phyloP scores from a whole-genome alignment of 2,329 filamentous ascomycete genomes.

The Penicillium sp. region DNA sequence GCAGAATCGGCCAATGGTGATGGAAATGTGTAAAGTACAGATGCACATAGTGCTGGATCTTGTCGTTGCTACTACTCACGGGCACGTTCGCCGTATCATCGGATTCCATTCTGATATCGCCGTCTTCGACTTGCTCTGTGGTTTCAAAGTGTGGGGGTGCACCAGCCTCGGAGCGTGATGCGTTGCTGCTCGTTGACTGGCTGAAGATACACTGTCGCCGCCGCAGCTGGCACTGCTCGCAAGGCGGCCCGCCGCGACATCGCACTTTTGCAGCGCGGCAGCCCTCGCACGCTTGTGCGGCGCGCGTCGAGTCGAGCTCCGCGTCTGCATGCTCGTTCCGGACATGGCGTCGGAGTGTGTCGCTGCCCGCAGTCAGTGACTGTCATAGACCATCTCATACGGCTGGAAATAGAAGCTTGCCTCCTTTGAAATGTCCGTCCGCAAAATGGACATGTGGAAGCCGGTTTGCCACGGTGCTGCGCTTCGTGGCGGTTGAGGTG shows the following conservation, averaged over 20 bases:
- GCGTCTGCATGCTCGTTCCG: slow-evolving; percentile 22
- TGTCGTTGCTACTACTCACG: neutral
- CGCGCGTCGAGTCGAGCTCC: slow-evolving; percentile 15
- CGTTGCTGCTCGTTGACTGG: neutral
- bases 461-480: slow-evolving; percentile 13
- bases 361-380: neutral
- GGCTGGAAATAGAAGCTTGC: neutral
- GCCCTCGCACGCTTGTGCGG: slow-evolving; percentile 20
- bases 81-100: neutral
- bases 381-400: neutral
- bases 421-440: slow-evolving; percentile 23
- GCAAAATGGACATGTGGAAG: slow-evolving; percentile 23
- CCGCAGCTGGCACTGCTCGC: slow-evolving; percentile 5
- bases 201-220: neutral
- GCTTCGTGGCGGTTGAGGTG: slow-evolving; percentile 24
- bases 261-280: slow-evolving; percentile 22
- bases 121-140: neutral
- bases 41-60: slow-evolving; percentile 16
- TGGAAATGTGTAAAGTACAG: slow-evolving; percentile 34
- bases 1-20: slow-evolving; percentile 31
- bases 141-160: neutral
- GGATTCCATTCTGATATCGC: neutral
- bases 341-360: slow-evolving; percentile 27
- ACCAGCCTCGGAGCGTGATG: neutral
- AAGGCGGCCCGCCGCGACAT: slow-evolving; percentile 17